These are phyloP conservation scores for Eimeria zaria DNA, from an alignment of 169 alveolate species.

Conservation along the genomic window DNA sequence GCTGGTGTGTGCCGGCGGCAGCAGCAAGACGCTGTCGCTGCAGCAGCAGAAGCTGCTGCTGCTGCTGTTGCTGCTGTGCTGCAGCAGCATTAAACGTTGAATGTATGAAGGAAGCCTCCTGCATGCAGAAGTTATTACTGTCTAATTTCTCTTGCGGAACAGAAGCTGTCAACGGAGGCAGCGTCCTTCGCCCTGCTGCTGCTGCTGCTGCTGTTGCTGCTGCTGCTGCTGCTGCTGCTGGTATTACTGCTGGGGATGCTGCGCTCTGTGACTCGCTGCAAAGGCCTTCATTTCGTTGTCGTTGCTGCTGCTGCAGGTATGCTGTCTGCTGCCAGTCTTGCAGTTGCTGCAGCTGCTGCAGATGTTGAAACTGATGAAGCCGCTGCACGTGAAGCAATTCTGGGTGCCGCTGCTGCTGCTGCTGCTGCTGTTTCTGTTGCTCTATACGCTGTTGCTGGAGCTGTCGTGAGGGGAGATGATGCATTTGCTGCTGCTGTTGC, in stretches of 20 bases:
- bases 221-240: constrained; percentile 5
- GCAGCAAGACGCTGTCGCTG: not conserved
- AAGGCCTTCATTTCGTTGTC: not conserved
- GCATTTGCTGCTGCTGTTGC: too few species aligned
- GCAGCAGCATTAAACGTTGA: not conserved
- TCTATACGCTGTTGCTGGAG: not conserved
- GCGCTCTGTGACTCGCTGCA: not conserved
- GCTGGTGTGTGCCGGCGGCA: not conserved
- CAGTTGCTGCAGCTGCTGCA: not conserved
- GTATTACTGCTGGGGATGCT: constrained; percentile 6
- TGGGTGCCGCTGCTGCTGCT: not conserved
- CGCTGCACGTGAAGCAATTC: not conserved
- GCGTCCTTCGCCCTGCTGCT: too few species aligned
- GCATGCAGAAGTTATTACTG: not conserved
- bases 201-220: constrained; percentile 25
- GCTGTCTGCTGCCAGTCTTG: not conserved
- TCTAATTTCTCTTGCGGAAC: not conserved
- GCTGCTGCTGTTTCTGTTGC: constrained; percentile 16
- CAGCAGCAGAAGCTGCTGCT: too few species aligned
- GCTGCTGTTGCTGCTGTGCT: constrained; percentile 7
- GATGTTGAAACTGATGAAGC: not conserved
- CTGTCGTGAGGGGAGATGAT: not conserved
- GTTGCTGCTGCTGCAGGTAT: constrained; percentile 2
- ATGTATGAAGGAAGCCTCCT: not conserved
- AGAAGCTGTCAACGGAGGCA: not conserved